phyloP scores from a whole-genome alignment of 176 grass and related monocot species.

The Hordeum vulgare region DNA sequence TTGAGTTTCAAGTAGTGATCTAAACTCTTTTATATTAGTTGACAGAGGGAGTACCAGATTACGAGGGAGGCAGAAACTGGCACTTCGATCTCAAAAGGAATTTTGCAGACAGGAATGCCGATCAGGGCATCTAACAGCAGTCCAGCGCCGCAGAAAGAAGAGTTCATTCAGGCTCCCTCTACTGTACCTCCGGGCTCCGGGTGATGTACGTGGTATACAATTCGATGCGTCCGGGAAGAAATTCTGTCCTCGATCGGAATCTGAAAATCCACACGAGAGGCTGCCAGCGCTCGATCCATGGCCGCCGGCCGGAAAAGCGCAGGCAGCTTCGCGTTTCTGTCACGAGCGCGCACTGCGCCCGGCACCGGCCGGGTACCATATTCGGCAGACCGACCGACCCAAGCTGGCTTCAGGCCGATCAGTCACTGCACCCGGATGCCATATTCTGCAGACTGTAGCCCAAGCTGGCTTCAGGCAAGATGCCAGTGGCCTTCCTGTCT shows the following conservation, averaged over 20 bases:
- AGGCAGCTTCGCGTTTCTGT: conserved; percentile 30
- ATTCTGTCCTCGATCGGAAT: conserved; percentile 9
- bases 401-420: neutral
- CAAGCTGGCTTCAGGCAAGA: conserved; percentile 1
- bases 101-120: neutral
- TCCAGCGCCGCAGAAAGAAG: conserved; percentile 12
- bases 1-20: too few relatives aligned
- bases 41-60: too few relatives aligned
- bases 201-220: neutral
- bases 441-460: conserved; percentile 1
- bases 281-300: neutral
- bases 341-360: conserved; percentile 6
- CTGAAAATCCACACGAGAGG: conserved; percentile 2
- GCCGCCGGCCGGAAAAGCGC: conserved; percentile 2
- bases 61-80: neutral
- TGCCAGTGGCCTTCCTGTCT: neutral
- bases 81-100: neutral
- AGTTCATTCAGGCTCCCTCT: conserved; percentile 19
- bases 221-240: conserved; percentile 4
- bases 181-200: neutral
- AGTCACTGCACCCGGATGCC: neutral
- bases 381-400: neutral
- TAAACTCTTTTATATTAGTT: too few relatives aligned
- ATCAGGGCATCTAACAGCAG: conserved; percentile 1
- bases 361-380: neutral